A percentile compares a stretch with the other conserved stretches of the same genome.
Evolutionary conservation across 148 eudicot species (phyloP).

Genomic region (Cornus kousa): DNA sequence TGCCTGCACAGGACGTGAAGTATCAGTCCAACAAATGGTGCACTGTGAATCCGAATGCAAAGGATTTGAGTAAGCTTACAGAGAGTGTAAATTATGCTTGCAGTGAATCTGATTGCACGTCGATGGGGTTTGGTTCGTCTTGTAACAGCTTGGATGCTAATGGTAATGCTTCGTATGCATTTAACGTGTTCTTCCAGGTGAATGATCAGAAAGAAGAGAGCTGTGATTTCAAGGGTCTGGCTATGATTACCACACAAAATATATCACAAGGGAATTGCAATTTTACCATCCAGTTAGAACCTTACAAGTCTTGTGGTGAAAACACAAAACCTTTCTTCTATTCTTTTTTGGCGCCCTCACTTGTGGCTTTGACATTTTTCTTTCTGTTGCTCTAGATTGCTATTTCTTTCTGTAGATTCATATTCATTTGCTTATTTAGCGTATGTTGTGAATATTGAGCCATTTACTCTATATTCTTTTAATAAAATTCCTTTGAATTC

Average conservation of each 20-base stretch:
- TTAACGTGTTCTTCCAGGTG: slow-evolving; percentile 18
- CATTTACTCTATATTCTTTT: too few relatives aligned
- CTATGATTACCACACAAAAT: slow-evolving; percentile 6
- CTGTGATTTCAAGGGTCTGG: slow-evolving; percentile 24
- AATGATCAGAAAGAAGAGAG: slow-evolving; percentile 9
- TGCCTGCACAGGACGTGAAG: slow-evolving; percentile 15
- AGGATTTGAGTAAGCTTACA: slow-evolving; percentile 10
- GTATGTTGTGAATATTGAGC: too few relatives aligned
- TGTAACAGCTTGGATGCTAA: slow-evolving; percentile 14
- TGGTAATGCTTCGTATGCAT: slow-evolving; percentile 23
- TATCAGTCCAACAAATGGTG: slow-evolving; percentile 21
- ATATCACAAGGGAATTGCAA: slow-evolving; percentile 15
- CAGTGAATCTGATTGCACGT: slow-evolving; percentile 14
- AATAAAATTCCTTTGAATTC: too few relatives aligned
- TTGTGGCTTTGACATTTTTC: background rate
- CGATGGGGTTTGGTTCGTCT: slow-evolving; percentile 15
- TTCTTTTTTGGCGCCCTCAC: background rate
- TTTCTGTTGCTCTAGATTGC: background rate
- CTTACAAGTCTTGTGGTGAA: too few relatives aligned
- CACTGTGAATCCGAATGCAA: slow-evolving; percentile 14
- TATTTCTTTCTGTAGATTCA: too few relatives aligned
- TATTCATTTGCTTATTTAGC: too few relatives aligned
- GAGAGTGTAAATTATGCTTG: slow-evolving; percentile 17
- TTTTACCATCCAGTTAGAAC: slow-evolving; percentile 13
- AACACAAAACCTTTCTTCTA: background rate